Conservation (phyloP, 2,329 filamentous ascomycete species). For the Bertia moriformis region DNA sequence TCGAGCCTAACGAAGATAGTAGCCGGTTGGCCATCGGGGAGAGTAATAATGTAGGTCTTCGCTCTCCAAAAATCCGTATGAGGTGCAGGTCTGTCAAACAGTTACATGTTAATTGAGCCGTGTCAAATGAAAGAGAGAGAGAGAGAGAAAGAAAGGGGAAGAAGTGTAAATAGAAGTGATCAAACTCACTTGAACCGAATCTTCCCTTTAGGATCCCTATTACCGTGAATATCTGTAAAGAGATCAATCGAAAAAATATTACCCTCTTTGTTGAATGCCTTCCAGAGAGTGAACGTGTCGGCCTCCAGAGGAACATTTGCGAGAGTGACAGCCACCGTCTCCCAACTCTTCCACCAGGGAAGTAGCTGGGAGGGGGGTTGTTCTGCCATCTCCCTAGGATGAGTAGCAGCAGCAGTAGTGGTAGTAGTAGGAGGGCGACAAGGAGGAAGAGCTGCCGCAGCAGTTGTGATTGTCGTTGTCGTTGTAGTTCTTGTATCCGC, state of each 20-base stretch:
- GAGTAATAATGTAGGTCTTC: neutral
- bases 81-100: neutral
- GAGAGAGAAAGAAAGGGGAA: neutral
- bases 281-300: neutral
- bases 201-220: neutral
- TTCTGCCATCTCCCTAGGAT: too few species aligned
- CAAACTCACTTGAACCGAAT: slow-evolving; percentile 1
- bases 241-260: neutral
- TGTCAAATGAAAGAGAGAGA: too few species aligned
- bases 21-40: neutral
- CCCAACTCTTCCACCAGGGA: neutral
- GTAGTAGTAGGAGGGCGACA: too few species aligned
- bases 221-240: neutral
- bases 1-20: neutral
- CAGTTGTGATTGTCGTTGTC: neutral
- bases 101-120: too few species aligned
- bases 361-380: neutral
- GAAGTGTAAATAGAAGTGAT: neutral
- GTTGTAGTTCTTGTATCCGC: neutral
- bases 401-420: too few species aligned
- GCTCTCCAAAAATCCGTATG: neutral
- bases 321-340: neutral
- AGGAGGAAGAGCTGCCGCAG: neutral
- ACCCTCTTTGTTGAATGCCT: neutral
- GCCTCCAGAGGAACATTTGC: neutral